Evolutionary conservation across 768 basidiomycete species (phyloP), one percentile per base, ranked within the genome.

Genomic region (Udeniomyces megalosporus): DNA sequence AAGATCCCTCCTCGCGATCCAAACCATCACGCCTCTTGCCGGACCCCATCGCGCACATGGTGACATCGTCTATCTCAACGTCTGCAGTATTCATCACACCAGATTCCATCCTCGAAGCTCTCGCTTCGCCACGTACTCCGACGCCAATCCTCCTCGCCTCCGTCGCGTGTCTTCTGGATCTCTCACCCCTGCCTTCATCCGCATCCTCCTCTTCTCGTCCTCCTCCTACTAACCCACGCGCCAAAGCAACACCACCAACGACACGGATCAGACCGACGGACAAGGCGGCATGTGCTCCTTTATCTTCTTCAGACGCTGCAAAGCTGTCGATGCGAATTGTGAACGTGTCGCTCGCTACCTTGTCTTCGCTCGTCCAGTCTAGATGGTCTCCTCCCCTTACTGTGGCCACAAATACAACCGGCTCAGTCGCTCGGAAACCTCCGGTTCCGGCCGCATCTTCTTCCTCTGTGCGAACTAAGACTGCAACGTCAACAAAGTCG

Each of bases 311-410:
- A 0, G 58, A 59, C 8, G 47, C 31, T 3, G 14, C 7, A 12
- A 48, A 59, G 17, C 49, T 59, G 1, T 42, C 58, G 28, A 59
- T 59, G 58, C 46, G 47, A 6, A 35, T 59, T 4, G 58, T 59
- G 28, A 59, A 59, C n/a, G 49, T 26, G 15, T 48, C 47, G n/a
- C 47, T 59, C 0, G 31, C 44, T 10, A 34, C 58, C 15, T 42
- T 59, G 20, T 45, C 58, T 11, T 48, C 58, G 22, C 35, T 59
- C 34, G 58, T 47, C 15, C 58, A 59, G 44, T 22, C 58, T 1
- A 14, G 15, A 7, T 59, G 58, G 58, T 22, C 20, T n/a, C 47
- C 58, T 22, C 2, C 58, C 6, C 3, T 42, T 2, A 8, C 7
- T 2, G 29, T 20, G 8, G 4, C 45, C 46, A 48, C 34, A 17